These are phyloP conservation scores for Geotrichum candidum DNA, from an alignment of 1,139 yeast genomes.

Conservation along the genomic window DNA sequence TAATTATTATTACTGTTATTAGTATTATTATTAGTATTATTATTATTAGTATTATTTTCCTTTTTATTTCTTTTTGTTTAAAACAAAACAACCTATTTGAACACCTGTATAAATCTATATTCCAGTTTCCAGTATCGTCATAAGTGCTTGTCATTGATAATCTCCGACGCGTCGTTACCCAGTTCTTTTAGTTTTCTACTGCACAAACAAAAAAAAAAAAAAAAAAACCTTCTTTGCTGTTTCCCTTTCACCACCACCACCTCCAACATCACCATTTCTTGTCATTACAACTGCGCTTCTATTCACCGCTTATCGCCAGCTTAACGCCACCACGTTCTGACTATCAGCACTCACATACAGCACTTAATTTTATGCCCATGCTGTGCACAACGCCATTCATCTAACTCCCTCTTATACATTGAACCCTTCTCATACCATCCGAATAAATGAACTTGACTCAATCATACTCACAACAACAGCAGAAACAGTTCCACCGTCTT, in stretches of 20 bases:
- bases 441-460: not conserved
- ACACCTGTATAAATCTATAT: too few relatives aligned
- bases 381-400: not conserved
- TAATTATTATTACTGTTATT: too few relatives aligned
- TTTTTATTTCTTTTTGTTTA: too few relatives aligned
- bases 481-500: constrained; percentile 34
- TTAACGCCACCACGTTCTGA: not conserved
- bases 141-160: too few relatives aligned
- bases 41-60: too few relatives aligned
- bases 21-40: too few relatives aligned
- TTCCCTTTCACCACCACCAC: not conserved
- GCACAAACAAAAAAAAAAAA: not conserved
- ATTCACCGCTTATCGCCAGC: not conserved
- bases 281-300: not conserved
- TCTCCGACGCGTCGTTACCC: too few relatives aligned
- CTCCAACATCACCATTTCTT: not conserved
- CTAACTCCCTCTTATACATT: not conserved
- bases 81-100: too few relatives aligned
- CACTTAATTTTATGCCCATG: not conserved
- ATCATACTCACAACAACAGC: constrained; percentile 23
- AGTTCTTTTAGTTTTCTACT: too few relatives aligned
- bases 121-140: too few relatives aligned
- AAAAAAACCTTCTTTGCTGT: not conserved
- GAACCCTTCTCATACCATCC: not conserved
- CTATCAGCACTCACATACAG: not conserved